phyloP scores from a whole-genome alignment of 192 early-diverging fungal genomes.

The Coemansia pectinata region DNA sequence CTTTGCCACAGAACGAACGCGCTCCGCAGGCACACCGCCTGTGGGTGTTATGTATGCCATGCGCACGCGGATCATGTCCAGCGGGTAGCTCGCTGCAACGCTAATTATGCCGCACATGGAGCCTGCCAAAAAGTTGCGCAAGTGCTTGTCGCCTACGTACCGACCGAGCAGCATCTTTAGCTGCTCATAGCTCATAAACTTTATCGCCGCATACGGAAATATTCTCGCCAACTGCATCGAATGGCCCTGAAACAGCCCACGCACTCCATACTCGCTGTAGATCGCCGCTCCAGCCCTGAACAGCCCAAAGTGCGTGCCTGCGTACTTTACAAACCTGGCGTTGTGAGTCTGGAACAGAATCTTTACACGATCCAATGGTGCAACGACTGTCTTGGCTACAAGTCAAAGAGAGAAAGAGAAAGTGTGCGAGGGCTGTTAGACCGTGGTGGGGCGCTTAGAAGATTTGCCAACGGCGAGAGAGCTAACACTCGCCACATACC shows the following conservation, averaged over 20 bases:
- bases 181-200: conserved; percentile 97
- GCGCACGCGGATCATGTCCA: conserved; percentile 92
- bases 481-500: conserved; percentile 9
- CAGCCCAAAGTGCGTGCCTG: conserved; percentile 65
- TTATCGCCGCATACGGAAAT: conserved; percentile 96
- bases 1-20: conserved; percentile 56
- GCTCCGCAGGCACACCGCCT: conserved; percentile 39
- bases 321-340: conserved; percentile 64
- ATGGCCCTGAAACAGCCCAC: conserved; percentile 93
- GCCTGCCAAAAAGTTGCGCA: conserved; percentile 81
- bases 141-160: conserved; percentile 62
- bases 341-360: conserved; percentile 83
- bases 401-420: not conserved
- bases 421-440: not conserved
- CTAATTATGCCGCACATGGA: conserved; percentile 82
- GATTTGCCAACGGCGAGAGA: not conserved
- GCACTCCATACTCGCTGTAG: conserved; percentile 65
- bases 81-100: conserved; percentile 86
- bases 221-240: conserved; percentile 90
- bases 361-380: conserved; percentile 83
- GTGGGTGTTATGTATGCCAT: conserved; percentile 71
- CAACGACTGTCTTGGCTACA: conserved; percentile 75
- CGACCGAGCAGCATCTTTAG: conserved; percentile 68
- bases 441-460: not conserved
- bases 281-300: conserved; percentile 81